Evolutionary conservation across 2,329 filamentous ascomycete species (phyloP).

Genomic region (Arachnomyces sp.): DNA sequence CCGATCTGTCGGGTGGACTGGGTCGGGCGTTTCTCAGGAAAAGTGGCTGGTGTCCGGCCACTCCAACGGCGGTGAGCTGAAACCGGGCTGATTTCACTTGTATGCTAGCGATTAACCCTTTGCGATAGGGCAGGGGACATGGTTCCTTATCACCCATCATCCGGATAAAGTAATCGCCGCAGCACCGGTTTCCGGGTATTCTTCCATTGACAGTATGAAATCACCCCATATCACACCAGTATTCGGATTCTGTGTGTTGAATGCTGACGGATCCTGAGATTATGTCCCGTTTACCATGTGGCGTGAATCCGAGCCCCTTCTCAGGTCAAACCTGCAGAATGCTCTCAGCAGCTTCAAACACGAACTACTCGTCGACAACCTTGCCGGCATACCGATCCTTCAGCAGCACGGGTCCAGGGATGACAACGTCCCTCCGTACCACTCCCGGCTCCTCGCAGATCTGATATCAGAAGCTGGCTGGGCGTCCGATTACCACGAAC

Average conservation of each 20-base stretch:
- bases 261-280: constrained; percentile 21
- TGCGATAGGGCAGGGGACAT: constrained; percentile 44
- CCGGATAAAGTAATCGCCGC: constrained; percentile 50
- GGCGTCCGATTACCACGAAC: constrained; percentile 42
- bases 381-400: constrained; percentile 44
- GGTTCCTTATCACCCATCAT: constrained; percentile 48
- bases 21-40: constrained; percentile 36
- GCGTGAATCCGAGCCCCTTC: constrained; percentile 45
- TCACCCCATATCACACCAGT: constrained; percentile 1
- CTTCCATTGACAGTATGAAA: constrained; percentile 44
- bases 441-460: constrained; percentile 47
- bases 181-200: constrained; percentile 50
- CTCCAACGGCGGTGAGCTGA: constrained; percentile 46
- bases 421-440: constrained; percentile 51
- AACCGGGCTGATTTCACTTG: background rate
- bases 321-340: constrained; percentile 39
- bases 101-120: constrained; percentile 3
- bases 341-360: constrained; percentile 47
- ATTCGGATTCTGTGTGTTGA: background rate
- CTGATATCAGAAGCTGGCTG: constrained; percentile 37
- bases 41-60: constrained; percentile 49
- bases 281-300: constrained; percentile 53
- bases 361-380: constrained; percentile 46
- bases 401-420: constrained; percentile 50
- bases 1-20: constrained; percentile 39